Evolutionary conservation across 169 alveolate species (phyloP), one percentile per base, ranked within the genome.

Genomic region (Plasmodium vivax): DNA sequence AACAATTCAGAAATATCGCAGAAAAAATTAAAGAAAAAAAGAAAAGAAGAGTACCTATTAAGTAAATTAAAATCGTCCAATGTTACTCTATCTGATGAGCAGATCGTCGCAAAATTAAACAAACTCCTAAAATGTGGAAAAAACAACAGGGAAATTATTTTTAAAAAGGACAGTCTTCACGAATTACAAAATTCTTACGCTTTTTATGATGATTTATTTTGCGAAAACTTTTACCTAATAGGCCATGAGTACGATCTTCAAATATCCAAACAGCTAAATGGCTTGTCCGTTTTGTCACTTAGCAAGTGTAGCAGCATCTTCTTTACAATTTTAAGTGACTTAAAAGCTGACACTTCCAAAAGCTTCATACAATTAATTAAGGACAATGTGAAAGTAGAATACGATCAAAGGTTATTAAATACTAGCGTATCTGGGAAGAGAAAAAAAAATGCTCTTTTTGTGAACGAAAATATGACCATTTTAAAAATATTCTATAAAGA

Each of bases 371-470:
- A 80, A 62, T n/a, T 90, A 19, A 90, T 90, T 62, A 80, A 90
- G 14, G 91, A 90, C n/a, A 41, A 43, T 90, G 90, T 90, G 27
- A 80, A 79, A 90, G 83, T 90, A 36, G 75, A 62, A 79, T 90
- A 51, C 72, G 94, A 90, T 62, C 79, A 43, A 58, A 90, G 94
- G 80, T 45, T 90, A 58, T 9, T 90, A 43, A 72, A 90, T 23
- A 91, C 94, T 41, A 80, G 82, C 19, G 71, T 85, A 41, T 90
- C 94, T 12, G 94, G 94, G 74, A 90, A 90, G 51, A 79, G 91
- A 23, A 90, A 90, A 74, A 90, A 74, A 81, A 90, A 90, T 45
- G 71, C 94, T 34, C 81, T 90, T 36, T 90, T 27, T 43, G 83
- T 90, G 2, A 80, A 34, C 51, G 72, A 72, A 41, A 47, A 81